A percentile compares a stretch with the other conserved stretches of the same genome.
Evolutionary conservation across 2,329 filamentous ascomycete genomes (phyloP).

Genomic region (Gliomastix tumulicola): DNA sequence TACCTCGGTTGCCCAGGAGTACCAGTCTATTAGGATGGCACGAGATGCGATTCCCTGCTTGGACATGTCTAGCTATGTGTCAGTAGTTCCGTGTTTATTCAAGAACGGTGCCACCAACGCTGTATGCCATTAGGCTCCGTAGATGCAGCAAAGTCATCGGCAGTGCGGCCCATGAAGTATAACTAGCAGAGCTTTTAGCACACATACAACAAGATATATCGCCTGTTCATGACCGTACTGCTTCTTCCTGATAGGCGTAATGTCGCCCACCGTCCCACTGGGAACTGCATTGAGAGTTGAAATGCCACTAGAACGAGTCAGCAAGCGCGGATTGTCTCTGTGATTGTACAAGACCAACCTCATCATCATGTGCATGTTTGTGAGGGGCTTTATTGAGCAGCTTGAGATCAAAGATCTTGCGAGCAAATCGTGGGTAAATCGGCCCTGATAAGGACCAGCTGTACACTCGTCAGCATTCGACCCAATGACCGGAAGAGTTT

Average conservation of each 20-base stretch:
- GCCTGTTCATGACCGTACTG: conserved; percentile 5
- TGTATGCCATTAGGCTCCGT: conserved; percentile 12
- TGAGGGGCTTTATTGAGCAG: conserved; percentile 13
- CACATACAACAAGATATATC: too few relatives aligned
- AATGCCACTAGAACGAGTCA: conserved; percentile 1
- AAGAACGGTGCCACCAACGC: conserved; percentile 5
- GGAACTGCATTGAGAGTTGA: conserved; percentile 12
- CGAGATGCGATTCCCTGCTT: conserved; percentile 8
- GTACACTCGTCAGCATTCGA: not conserved
- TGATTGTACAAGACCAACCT: conserved; percentile 5
- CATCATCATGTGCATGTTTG: conserved; percentile 15
- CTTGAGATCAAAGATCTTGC: conserved; percentile 8
- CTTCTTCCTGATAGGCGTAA: conserved; percentile 14
- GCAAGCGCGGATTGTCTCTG: conserved; percentile 1
- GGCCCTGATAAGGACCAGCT: conserved; percentile 11
- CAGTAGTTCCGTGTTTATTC: not conserved
- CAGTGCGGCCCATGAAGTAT: conserved; percentile 15
- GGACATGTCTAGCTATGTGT: conserved; percentile 6
- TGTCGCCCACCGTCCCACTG: conserved; percentile 15
- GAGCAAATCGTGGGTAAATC: conserved; percentile 11
- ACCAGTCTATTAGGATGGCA: conserved; percentile 11
- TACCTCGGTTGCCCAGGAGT: conserved; percentile 6
- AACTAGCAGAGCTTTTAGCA: conserved; percentile 4
- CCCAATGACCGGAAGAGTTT: not conserved
- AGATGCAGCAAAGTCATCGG: conserved; percentile 9